Percentiles rank a stretch among this genome's conserved stretches.
Conservation (phyloP, 306 rosid genomes). For the Astragalus membranaceus region DNA sequence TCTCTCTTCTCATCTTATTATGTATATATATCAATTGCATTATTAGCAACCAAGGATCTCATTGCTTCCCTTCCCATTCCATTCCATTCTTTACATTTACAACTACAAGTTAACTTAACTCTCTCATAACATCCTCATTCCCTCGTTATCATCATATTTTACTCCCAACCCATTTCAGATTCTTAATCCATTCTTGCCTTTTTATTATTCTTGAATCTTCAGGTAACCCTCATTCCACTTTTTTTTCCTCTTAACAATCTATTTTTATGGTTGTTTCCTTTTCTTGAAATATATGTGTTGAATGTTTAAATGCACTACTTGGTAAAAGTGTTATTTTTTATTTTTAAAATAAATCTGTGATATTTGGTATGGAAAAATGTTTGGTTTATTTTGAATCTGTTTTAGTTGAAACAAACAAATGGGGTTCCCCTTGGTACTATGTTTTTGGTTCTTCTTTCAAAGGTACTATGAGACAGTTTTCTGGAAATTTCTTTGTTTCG, state of each 20-base stretch:
- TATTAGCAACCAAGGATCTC: slow-evolving; percentile 7
- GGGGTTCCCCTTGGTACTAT: slow-evolving; percentile 9
- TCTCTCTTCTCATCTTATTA: background rate
- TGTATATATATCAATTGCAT: slow-evolving; percentile 12
- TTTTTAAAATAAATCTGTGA: background rate
- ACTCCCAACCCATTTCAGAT: background rate
- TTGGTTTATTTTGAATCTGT: slow-evolving; percentile 1
- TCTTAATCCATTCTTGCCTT: slow-evolving; percentile 10
- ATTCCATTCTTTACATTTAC: background rate
- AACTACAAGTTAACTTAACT: background rate
- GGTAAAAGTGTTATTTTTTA: background rate
- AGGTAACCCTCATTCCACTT: slow-evolving; percentile 29
- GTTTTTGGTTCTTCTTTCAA: background rate
- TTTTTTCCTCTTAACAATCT: background rate
- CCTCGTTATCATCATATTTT: background rate
- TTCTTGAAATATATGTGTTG: background rate
- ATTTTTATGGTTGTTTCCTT: background rate
- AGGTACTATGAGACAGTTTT: background rate
- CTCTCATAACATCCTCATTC: background rate
- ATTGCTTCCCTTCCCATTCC: background rate
- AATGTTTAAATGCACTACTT: background rate
- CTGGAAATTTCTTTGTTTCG: background rate
- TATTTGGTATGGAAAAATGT: background rate
- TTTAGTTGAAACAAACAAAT: background rate
- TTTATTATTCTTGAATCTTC: slow-evolving; percentile 25